These are phyloP conservation scores for Paulownia fortunei DNA, from an alignment of 257 asterid species.

Conservation along the genomic window DNA sequence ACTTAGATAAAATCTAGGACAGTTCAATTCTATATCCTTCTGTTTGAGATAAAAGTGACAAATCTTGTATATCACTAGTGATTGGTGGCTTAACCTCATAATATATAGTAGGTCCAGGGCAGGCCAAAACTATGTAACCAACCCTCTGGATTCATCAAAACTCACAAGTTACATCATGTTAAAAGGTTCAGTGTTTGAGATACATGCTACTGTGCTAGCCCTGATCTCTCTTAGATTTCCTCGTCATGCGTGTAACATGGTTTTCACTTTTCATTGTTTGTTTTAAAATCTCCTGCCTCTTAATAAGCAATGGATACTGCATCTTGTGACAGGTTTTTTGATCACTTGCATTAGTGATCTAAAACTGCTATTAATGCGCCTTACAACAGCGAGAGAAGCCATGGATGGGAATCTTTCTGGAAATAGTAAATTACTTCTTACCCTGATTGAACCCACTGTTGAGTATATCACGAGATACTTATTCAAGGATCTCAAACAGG, in stretches of 20 bases:
- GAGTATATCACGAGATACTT: slow-evolving; percentile 68
- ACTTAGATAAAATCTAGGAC: slow-evolving; percentile 8
- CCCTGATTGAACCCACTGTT: slow-evolving; percentile 77
- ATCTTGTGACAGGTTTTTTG: slow-evolving; percentile 64
- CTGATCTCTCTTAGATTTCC: slow-evolving; percentile 22
- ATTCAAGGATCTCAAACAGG: slow-evolving; percentile 72
- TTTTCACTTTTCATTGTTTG: slow-evolving; percentile 19
- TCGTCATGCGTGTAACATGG: slow-evolving; percentile 3
- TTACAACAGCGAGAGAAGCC: slow-evolving; percentile 44
- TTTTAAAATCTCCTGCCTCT: slow-evolving; percentile 16
- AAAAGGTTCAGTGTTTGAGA: slow-evolving; percentile 9
- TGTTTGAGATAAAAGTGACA: slow-evolving; percentile 15
- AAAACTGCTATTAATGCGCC: slow-evolving; percentile 53
- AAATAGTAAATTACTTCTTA: slow-evolving; percentile 49
- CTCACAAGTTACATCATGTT: slow-evolving; percentile 1
- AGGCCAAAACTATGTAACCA: background rate
- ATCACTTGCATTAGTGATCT: slow-evolving; percentile 73
- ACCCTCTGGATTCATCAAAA: background rate
- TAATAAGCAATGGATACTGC: slow-evolving; percentile 36
- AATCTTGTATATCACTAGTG: background rate
- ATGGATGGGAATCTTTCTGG: slow-evolving; percentile 44
- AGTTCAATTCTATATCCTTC: slow-evolving; percentile 13
- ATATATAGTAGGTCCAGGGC: slow-evolving; percentile 11
- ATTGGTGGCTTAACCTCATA: slow-evolving; percentile 10
- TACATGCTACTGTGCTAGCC: slow-evolving; percentile 8